These are phyloP conservation scores for Kregervanrija pseudodelftensis DNA, from an alignment of 805 yeast genomes.

Conservation along the genomic window DNA sequence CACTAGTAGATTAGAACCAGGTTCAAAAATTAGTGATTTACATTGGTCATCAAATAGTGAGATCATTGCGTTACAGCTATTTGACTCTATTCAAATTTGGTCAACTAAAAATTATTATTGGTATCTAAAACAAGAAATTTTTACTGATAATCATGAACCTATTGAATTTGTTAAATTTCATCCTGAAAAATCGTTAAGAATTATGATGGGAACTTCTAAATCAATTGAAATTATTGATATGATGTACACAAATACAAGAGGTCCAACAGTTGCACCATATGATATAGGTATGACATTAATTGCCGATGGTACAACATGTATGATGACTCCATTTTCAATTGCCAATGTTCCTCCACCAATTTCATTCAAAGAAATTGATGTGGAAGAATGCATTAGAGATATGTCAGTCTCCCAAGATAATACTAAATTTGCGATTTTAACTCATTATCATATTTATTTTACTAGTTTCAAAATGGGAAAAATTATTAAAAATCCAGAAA, in stretches of 20 bases:
- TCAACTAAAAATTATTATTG: constrained; percentile 89
- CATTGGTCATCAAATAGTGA: constrained; percentile 83
- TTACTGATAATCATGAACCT: constrained; percentile 24
- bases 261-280: constrained; percentile 59
- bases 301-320: constrained; percentile 64
- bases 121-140: constrained; percentile 82
- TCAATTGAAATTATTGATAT: constrained; percentile 61
- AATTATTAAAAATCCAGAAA: constrained; percentile 40
- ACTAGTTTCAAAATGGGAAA: constrained; percentile 39
- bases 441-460: constrained; percentile 38
- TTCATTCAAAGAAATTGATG: constrained; percentile 57
- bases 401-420: constrained; percentile 59
- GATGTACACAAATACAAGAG: constrained; percentile 53
- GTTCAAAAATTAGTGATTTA: constrained; percentile 41
- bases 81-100: constrained; percentile 75
- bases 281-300: constrained; percentile 80
- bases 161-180: constrained; percentile 63
- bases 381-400: constrained; percentile 50
- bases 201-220: constrained; percentile 53
- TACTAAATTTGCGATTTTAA: constrained; percentile 49
- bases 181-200: constrained; percentile 76
- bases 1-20: constrained; percentile 51
- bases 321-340: constrained; percentile 71
- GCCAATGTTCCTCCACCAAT: constrained; percentile 97
- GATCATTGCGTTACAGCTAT: constrained; percentile 60